Evolutionary conservation across 2,329 filamentous ascomycete species (phyloP), one percentile per base, ranked within the genome.

Genomic region (Dothiorella sarmentorum): DNA sequence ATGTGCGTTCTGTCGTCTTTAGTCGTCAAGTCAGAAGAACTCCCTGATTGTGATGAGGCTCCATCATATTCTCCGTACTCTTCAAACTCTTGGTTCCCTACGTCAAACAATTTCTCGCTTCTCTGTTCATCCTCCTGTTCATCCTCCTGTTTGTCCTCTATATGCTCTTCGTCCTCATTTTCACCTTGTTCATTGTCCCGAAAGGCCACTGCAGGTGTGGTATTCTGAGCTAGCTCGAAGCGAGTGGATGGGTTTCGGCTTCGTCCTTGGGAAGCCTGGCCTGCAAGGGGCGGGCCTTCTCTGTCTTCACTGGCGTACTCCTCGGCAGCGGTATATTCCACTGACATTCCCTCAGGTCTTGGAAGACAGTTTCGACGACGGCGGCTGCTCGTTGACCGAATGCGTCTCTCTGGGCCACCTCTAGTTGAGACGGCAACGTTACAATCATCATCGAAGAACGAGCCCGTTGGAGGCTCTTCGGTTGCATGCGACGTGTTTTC

Each of bases 1-100:
- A 40, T 7, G 15, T 18, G 37, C 11, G 49, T 18, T 7, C 35
- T n/a, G 49, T 51, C 31, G 9, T 17, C n/a, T n/a, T n/a, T 18
- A 26, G 18, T 7, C 9, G 35, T 55, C 51, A 13, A 55, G 51
- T 56, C 52, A 29, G 52, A 56, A 37, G 35, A 43, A 27, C 38
- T 43, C 18, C 35, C 49, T 7, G 31, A 22, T 40, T 53, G 33
- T 35, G 49, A 53, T 20, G 35, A 40, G 35, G 49, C 24, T 53
- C 49, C 49, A 56, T 56, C 29, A 20, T 26, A 13, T 17, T 51
- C 15, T 11, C 24, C 29, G 18, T 4, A 35, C 18, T 18, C 38
- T n/a, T 18, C 38, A 9, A 15, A 37, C 26, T n/a, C 40, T 7
- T 42, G 18, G 11, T 27, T 17, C 24, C 13, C 9, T 11, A 5